phyloP scores from a whole-genome alignment of 2,329 filamentous ascomycete species.

The Paecilomyces niveus region DNA sequence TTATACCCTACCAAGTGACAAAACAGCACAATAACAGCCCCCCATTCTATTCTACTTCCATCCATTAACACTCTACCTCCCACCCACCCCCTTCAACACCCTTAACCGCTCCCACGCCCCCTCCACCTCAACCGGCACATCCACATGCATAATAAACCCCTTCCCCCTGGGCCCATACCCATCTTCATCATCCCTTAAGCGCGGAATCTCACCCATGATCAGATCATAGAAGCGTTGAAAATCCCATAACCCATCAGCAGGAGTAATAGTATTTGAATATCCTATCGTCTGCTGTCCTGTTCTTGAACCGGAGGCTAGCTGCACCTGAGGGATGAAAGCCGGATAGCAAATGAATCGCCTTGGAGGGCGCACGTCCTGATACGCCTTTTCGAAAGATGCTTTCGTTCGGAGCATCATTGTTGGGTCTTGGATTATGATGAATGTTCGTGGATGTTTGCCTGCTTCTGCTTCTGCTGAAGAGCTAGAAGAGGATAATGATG shows the following conservation, averaged over 20 bases:
- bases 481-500: neutral
- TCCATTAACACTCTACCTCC: neutral
- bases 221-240: slow-evolving; percentile 35
- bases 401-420: slow-evolving; percentile 40
- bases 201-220: slow-evolving; percentile 38
- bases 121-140: slow-evolving; percentile 31
- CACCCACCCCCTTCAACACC: neutral
- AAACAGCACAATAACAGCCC: no score
- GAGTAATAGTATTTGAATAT: neutral
- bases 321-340: neutral
- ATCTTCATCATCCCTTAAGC: slow-evolving; percentile 34
- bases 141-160: slow-evolving; percentile 39
- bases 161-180: slow-evolving; percentile 41
- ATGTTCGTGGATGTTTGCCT: slow-evolving; percentile 5
- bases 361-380: slow-evolving; percentile 11
- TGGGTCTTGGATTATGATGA: slow-evolving; percentile 39
- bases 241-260: slow-evolving; percentile 26
- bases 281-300: neutral
- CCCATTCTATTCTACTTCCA: no score
- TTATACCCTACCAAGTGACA: no score
- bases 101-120: slow-evolving; percentile 21
- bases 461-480: neutral
- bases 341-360: neutral
- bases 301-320: neutral
- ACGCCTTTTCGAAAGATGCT: slow-evolving; percentile 36